Evolutionary conservation across 2,329 filamentous ascomycete genomes (phyloP), one percentile per base, ranked within the genome.

Genomic region (Colletotrichum sp.): DNA sequence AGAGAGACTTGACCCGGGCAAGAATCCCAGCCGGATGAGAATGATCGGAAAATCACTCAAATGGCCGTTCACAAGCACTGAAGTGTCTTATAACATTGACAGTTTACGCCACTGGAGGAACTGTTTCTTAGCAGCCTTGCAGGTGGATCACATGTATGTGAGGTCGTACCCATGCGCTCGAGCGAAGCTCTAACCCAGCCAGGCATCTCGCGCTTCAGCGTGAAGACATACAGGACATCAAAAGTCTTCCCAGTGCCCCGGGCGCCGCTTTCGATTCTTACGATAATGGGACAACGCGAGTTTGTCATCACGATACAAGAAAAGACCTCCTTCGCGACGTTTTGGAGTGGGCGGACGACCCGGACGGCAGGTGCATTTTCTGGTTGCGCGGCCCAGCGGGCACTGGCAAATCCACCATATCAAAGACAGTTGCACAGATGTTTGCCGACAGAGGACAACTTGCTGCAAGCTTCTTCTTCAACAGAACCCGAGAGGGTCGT

Each of bases 321-420:
- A 0, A 49, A 49, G 10, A 49, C 0, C 44, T 49, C 1, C 44
- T 49, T 2, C 0, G 10, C 10, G 10, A 21, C 10, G 0, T 49
- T 0, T 7, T 49, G 5, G n/a, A 49, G 6, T 49, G 44, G 44
- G 44, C 44, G 0, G 44, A 49, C 10, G 18, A 21, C 0, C 18
- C 44, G 5, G 10, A 49, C 10, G n/a, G 44, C 0, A 49, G 10
- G 10, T 49, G 44, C 44, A 49, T 49, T 2, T 49, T 49, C 0
- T 49, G 44, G 44, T 13, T 49, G 10, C 18, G 44, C 6, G 44
- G n/a, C 18, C 44, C 44, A 7, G 44, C 44, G 0, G 44, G 44
- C 10, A 49, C 44, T 0, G 44, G 44, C 0, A 49, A 49, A 3
- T 49, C 44, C 1, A 49, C 44, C 0, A 49, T 49, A 0, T 49